Percentiles rank a stretch among this genome's conserved stretches.
Evolutionary conservation across 1,284 basidiomycete species (phyloP).

Genomic region (Trichosporon sp.): DNA sequence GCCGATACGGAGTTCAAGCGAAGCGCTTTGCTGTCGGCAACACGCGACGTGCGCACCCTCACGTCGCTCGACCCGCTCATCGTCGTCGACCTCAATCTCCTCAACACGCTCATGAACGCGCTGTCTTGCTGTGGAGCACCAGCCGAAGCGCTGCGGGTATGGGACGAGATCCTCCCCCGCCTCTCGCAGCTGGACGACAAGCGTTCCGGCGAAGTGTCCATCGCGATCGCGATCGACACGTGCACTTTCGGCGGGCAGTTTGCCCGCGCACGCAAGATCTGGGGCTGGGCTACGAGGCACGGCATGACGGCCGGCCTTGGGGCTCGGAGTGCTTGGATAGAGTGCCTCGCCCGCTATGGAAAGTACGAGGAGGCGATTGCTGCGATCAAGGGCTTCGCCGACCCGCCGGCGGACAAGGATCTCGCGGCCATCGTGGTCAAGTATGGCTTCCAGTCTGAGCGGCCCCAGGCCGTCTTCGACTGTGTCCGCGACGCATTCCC

Average conservation of each 20-base stretch:
- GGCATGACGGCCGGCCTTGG: conserved; percentile 55
- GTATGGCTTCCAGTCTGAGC: conserved; percentile 3
- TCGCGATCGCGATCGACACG: conserved; percentile 78
- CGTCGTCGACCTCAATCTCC: conserved; percentile 58
- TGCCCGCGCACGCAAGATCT: conserved; percentile 55
- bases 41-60: conserved; percentile 69
- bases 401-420: not conserved
- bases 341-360: conserved; percentile 72
- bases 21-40: conserved; percentile 33
- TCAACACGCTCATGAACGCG: conserved; percentile 52
- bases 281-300: conserved; percentile 53
- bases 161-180: conserved; percentile 64
- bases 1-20: conserved; percentile 12
- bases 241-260: conserved; percentile 61
- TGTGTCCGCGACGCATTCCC: not conserved
- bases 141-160: conserved; percentile 66
- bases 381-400: conserved; percentile 45
- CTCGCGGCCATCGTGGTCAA: conserved; percentile 5
- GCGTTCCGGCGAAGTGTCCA: conserved; percentile 51
- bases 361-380: conserved; percentile 63
- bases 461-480: not conserved
- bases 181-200: conserved; percentile 26
- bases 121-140: conserved; percentile 72
- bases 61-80: conserved; percentile 71
- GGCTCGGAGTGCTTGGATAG: conserved; percentile 72